Conservation (phyloP, 176 grass and related monocot genomes). For the Musa schizocarpa region DNA sequence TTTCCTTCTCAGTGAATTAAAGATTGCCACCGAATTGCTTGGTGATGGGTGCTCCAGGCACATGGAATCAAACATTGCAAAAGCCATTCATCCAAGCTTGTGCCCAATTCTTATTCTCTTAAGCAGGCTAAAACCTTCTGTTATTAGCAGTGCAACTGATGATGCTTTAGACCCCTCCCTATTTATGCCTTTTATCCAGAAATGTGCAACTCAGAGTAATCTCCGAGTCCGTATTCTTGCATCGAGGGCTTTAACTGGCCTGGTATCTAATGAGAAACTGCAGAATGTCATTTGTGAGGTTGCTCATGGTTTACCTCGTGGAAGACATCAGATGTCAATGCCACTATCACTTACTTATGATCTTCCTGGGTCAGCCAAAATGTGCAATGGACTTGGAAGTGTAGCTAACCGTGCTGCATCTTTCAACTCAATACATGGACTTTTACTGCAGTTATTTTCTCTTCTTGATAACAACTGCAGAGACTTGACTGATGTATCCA, state of each 20-base stretch:
- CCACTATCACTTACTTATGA: constrained; percentile 14
- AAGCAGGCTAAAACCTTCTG: constrained; percentile 78
- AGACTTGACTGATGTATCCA: constrained; percentile 37
- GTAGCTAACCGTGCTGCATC: constrained; percentile 15
- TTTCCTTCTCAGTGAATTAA: constrained; percentile 68
- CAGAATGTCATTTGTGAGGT: constrained; percentile 50
- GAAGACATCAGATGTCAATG: constrained; percentile 19
- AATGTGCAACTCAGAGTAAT: constrained; percentile 88
- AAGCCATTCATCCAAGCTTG: constrained; percentile 87
- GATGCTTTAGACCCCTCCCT: constrained; percentile 83
- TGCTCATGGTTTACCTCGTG: constrained; percentile 47
- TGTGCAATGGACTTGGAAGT: constrained; percentile 31
- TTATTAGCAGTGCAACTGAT: constrained; percentile 56
- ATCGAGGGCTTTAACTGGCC: constrained; percentile 75
- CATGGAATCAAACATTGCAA: constrained; percentile 58
- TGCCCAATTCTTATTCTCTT: constrained; percentile 97
- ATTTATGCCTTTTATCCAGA: constrained; percentile 82
- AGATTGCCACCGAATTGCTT: constrained; percentile 59
- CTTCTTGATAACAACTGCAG: constrained; percentile 77
- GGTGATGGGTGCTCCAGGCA: constrained; percentile 34
- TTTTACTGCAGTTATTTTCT: constrained; percentile 73
- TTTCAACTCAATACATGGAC: constrained; percentile 88
- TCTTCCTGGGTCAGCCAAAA: constrained; percentile 21
- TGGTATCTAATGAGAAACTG: constrained; percentile 83
- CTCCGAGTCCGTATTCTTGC: constrained; percentile 75